Evolutionary conservation across 805 yeast species (phyloP).

Genomic region (Yamadazyma olivae): DNA sequence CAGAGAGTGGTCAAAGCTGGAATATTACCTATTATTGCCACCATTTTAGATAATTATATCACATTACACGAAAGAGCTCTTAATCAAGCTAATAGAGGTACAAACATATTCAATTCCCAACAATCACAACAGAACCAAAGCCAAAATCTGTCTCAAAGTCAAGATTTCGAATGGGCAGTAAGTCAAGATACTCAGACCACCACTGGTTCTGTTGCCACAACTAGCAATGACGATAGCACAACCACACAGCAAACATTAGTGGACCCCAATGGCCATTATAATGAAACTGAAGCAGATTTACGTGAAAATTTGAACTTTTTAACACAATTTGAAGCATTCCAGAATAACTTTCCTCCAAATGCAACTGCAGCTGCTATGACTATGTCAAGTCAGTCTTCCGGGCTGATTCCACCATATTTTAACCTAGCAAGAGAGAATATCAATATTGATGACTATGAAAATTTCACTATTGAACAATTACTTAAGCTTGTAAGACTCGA

Average conservation of each 20-base stretch:
- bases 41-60: constrained; percentile 85
- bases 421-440: background rate
- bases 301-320: constrained; percentile 5
- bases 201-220: background rate
- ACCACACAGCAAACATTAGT: background rate
- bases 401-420: background rate
- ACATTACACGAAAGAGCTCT: constrained; percentile 39
- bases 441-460: constrained; percentile 28
- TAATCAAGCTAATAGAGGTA: constrained; percentile 26
- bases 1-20: constrained; percentile 90
- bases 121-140: background rate
- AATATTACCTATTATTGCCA: constrained; percentile 83
- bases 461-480: constrained; percentile 32
- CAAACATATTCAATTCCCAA: background rate
- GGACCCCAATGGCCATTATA: background rate
- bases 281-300: background rate
- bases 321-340: constrained; percentile 13
- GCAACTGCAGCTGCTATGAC: constrained; percentile 14
- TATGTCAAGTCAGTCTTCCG: background rate
- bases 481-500: constrained; percentile 33
- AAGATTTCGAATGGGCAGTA: background rate
- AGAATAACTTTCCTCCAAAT: constrained; percentile 10
- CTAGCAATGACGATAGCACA: background rate
- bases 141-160: background rate
- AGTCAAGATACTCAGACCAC: background rate